phyloP scores from a whole-genome alignment of 2,329 filamentous ascomycete species.

The Penicillium oxalicum region DNA sequence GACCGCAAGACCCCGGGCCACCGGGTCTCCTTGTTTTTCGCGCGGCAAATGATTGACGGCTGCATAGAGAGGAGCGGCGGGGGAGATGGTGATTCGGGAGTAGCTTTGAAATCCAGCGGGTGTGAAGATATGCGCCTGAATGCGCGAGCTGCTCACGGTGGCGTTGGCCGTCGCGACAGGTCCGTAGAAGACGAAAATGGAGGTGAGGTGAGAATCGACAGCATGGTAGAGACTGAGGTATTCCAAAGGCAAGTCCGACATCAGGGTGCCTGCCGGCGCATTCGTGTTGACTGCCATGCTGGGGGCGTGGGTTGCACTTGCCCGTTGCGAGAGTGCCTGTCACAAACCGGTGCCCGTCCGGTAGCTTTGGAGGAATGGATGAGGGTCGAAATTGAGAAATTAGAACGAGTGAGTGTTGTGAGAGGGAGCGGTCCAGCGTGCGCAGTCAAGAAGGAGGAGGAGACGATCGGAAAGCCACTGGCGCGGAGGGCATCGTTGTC shows the following conservation, averaged over 20 bases:
- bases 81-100: conserved; percentile 84
- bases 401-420: conserved; percentile 8
- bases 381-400: background rate
- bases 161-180: conserved; percentile 84
- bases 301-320: conserved; percentile 11
- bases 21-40: conserved; percentile 91
- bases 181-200: conserved; percentile 86
- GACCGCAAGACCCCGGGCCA: conserved; percentile 85
- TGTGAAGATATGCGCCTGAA: conserved; percentile 88
- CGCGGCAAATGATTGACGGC: conserved; percentile 85
- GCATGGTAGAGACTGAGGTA: conserved; percentile 83
- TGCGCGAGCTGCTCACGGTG: conserved; percentile 80
- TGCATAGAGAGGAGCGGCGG: conserved; percentile 82
- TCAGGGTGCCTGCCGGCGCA: conserved; percentile 59
- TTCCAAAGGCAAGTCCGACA: conserved; percentile 69
- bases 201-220: conserved; percentile 71
- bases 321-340: conserved; percentile 3
- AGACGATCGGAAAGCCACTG: conserved; percentile 10
- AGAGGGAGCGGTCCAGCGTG: conserved; percentile 3
- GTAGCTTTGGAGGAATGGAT: background rate
- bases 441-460: conserved; percentile 4
- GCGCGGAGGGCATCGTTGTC: conserved; percentile 12
- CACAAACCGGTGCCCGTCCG: too few relatives aligned
- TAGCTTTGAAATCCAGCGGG: conserved; percentile 86
- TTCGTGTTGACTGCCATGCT: conserved; percentile 63